A percentile compares a stretch with the other conserved stretches of the same genome.
These are phyloP conservation scores for Dichomitus squalens DNA, from an alignment of 1,284 basidiomycete species.

Conservation along the genomic window DNA sequence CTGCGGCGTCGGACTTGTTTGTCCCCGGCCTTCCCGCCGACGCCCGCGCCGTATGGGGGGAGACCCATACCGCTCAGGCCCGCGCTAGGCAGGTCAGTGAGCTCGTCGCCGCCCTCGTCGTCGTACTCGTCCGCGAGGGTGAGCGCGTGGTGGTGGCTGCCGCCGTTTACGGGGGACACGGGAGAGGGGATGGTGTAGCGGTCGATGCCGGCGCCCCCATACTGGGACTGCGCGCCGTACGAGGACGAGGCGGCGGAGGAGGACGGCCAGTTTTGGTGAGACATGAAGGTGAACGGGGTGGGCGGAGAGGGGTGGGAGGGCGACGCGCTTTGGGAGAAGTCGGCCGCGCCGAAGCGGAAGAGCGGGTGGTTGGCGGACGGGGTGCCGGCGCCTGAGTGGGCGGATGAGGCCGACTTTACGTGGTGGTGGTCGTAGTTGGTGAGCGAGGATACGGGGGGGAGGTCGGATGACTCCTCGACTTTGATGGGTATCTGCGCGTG, in stretches of 20 bases:
- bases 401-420: slow-evolving; percentile 20
- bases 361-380: slow-evolving; percentile 15
- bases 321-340: slow-evolving; percentile 28
- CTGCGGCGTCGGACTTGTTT: slow-evolving; percentile 11
- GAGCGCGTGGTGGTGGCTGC: slow-evolving; percentile 27
- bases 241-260: slow-evolving; percentile 27
- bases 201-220: slow-evolving; percentile 22
- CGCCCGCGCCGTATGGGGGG: slow-evolving; percentile 18
- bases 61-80: background rate
- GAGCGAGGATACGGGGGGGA: slow-evolving; percentile 24
- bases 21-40: background rate
- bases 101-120: slow-evolving; percentile 38
- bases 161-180: slow-evolving; percentile 23
- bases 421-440: slow-evolving; percentile 23
- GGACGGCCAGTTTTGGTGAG: slow-evolving; percentile 27
- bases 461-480: slow-evolving; percentile 31
- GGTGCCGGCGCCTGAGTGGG: background rate
- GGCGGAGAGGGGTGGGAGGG: slow-evolving; percentile 22
- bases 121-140: slow-evolving; percentile 38
- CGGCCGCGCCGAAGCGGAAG: slow-evolving; percentile 32
- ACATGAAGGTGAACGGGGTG: slow-evolving; percentile 38
- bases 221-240: slow-evolving; percentile 22
- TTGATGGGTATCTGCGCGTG: slow-evolving; percentile 28
- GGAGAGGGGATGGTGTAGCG: slow-evolving; percentile 27
- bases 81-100: slow-evolving; percentile 32